These are phyloP conservation scores for Cucumis hystrix DNA, from an alignment of 306 rosid genomes.

Conservation along the genomic window DNA sequence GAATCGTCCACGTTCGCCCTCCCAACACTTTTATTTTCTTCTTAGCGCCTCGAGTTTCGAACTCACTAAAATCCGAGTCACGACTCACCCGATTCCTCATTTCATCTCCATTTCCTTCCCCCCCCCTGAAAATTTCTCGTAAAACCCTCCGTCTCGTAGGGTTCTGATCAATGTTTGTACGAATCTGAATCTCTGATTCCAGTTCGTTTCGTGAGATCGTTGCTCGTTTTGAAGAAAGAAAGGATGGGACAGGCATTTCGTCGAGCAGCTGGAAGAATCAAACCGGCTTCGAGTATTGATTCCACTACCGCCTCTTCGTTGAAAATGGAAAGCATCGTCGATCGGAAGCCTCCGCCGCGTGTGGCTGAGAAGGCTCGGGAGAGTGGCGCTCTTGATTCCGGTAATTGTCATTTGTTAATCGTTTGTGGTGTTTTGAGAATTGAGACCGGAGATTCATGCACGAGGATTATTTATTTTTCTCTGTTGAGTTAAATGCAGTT, in stretches of 20 bases:
- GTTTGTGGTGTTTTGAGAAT: neutral
- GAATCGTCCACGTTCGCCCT: neutral
- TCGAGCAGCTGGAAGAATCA: constrained; percentile 76
- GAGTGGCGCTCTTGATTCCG: constrained; percentile 20
- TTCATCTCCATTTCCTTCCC: neutral
- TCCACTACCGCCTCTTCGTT: constrained; percentile 29
- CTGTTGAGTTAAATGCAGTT: neutral
- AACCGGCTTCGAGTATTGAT: constrained; percentile 30
- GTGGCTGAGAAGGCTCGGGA: constrained; percentile 16
- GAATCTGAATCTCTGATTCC: neutral
- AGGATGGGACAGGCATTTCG: constrained; percentile 97
- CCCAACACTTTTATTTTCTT: neutral
- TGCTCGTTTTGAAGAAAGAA: neutral
- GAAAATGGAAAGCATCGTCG: constrained; percentile 29
- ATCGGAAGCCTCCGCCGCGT: constrained; percentile 31
- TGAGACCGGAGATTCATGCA: neutral
- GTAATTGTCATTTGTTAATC: constrained; percentile 14
- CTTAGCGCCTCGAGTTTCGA: neutral
- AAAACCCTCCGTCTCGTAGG: neutral
- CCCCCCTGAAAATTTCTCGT: neutral
- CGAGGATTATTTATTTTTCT: neutral
- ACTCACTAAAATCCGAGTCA: neutral
- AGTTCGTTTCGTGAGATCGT: constrained; percentile 1
- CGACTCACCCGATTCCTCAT: neutral
- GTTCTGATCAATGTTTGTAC: neutral